Evolutionary conservation across 495 filamentous ascomycete genomes (phyloP).

Genomic region (Pyronema omphalodes): DNA sequence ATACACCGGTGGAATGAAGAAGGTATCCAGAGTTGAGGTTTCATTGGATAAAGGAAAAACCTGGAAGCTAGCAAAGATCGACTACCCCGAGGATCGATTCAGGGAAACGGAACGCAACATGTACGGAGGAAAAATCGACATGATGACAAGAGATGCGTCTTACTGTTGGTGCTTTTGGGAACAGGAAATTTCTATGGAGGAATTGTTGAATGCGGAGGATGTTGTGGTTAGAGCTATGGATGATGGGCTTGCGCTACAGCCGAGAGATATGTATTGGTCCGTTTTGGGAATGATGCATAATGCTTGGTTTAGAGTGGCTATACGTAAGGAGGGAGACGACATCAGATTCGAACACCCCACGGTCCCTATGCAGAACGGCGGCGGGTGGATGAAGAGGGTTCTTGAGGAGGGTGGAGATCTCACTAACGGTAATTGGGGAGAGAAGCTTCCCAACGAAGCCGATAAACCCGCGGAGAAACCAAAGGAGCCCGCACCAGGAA

Average conservation of each 20-base stretch:
- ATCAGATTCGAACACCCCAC: slow-evolving; percentile 80
- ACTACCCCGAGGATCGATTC: slow-evolving; percentile 79
- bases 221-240: slow-evolving; percentile 83
- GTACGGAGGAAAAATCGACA: slow-evolving; percentile 63
- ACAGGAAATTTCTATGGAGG: slow-evolving; percentile 44
- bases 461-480: slow-evolving; percentile 25
- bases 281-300: slow-evolving; percentile 99
- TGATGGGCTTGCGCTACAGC: slow-evolving; percentile 72
- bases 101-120: slow-evolving; percentile 47
- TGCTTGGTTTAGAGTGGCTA: slow-evolving; percentile 74
- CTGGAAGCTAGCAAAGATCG: slow-evolving; percentile 65
- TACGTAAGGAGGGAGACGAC: slow-evolving; percentile 41
- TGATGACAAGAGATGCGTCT: slow-evolving; percentile 60
- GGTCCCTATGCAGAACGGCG: slow-evolving; percentile 51
- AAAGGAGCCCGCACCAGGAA: slow-evolving; percentile 31
- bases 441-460: slow-evolving; percentile 43
- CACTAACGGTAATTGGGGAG: slow-evolving; percentile 73
- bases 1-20: slow-evolving; percentile 74
- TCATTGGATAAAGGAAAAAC: slow-evolving; percentile 65
- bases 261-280: slow-evolving; percentile 91
- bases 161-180: slow-evolving; percentile 97
- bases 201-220: slow-evolving; percentile 46
- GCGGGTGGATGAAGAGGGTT: slow-evolving; percentile 94
- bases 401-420: slow-evolving; percentile 75
- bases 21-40: slow-evolving; percentile 68